Evolutionary conservation across 768 basidiomycete species (phyloP).

Genomic region (Dictyophora rubrovolvata): DNA sequence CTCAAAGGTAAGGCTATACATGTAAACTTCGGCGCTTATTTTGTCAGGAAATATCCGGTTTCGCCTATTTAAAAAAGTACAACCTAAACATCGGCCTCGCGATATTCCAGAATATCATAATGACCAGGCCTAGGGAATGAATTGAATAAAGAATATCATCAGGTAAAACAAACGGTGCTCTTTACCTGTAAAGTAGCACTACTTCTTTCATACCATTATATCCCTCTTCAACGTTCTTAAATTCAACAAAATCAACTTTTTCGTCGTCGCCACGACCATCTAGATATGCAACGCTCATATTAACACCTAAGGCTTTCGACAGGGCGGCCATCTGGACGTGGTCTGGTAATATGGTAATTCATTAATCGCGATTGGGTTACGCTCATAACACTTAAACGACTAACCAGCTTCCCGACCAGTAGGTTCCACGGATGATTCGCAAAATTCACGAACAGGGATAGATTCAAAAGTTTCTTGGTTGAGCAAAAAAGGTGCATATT

Average conservation of each 20-base stretch:
- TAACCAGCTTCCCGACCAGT: conserved; percentile 68
- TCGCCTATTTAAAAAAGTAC: background rate
- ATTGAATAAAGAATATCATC: conserved; percentile 3
- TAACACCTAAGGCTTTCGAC: conserved; percentile 52
- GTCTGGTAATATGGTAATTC: conserved; percentile 32
- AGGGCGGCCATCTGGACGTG: conserved; percentile 78
- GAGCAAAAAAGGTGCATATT: conserved; percentile 63
- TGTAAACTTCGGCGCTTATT: too few species aligned
- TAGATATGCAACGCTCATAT: conserved; percentile 70
- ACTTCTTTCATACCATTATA: conserved; percentile 38
- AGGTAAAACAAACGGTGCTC: conserved; percentile 4
- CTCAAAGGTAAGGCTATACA: too few species aligned
- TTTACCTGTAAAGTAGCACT: conserved; percentile 66
- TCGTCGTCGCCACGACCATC: conserved; percentile 46
- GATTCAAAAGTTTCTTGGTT: conserved; percentile 59
- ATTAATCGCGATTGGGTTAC: background rate
- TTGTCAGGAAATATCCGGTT: background rate
- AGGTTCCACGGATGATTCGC: conserved; percentile 67
- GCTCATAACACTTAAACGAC: conserved; percentile 1
- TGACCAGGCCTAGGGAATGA: conserved; percentile 65
- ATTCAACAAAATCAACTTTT: conserved; percentile 56
- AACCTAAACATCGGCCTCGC: background rate
- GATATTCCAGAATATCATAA: conserved; percentile 58
- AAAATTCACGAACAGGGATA: conserved; percentile 56
- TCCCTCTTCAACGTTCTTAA: conserved; percentile 38